Evolutionary conservation across 1,139 yeast genomes (phyloP).

Genomic region (Magnusiomyces suaveolens): DNA sequence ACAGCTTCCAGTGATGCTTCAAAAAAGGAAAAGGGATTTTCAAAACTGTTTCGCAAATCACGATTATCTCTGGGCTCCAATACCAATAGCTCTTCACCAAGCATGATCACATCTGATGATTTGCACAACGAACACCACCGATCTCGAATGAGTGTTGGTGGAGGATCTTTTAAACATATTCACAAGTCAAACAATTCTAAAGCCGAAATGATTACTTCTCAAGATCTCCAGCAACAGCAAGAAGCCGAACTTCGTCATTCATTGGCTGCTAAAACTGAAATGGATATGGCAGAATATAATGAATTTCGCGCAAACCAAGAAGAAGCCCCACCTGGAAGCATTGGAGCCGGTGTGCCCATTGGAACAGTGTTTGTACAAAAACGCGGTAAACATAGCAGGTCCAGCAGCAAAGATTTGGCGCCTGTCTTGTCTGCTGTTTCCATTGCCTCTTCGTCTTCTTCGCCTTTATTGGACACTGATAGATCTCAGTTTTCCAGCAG

Average conservation of each 20-base stretch:
- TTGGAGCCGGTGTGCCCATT: background rate
- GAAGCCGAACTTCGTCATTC: background rate
- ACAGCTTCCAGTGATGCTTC: background rate
- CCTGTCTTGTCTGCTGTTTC: background rate
- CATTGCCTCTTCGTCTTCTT: background rate
- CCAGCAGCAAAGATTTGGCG: background rate
- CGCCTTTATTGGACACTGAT: background rate
- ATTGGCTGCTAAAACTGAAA: background rate
- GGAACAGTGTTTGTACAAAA: background rate
- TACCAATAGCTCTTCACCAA: background rate
- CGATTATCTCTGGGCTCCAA: background rate
- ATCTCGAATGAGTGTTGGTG: background rate
- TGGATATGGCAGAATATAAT: background rate
- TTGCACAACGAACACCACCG: background rate
- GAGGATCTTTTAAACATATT: background rate
- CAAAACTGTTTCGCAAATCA: background rate
- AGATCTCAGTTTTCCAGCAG: background rate
- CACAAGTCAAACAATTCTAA: background rate
- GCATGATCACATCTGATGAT: background rate
- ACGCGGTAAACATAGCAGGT: background rate
- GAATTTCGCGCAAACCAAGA: background rate
- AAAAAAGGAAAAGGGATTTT: background rate
- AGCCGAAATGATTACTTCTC: background rate
- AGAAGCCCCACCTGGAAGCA: background rate
- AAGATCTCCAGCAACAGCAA: background rate